These are phyloP conservation scores for Tolypocladium endophyticum DNA, from an alignment of 2,329 filamentous ascomycete genomes.

Conservation along the genomic window DNA sequence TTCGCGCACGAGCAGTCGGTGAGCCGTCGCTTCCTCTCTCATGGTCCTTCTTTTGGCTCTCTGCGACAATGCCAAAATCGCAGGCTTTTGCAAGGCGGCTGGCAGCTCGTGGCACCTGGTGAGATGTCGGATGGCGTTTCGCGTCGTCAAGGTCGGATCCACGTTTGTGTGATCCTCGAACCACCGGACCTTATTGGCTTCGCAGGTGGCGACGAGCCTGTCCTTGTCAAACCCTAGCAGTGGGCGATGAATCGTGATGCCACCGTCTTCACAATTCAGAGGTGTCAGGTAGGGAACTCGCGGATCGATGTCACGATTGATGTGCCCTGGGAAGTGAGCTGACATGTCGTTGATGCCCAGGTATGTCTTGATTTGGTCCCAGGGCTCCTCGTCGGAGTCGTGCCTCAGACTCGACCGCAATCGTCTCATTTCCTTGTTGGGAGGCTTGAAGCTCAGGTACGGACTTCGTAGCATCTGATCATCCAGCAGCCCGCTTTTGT, in stretches of 20 bases:
- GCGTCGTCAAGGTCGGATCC: conserved; percentile 62
- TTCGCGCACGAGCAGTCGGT: conserved; percentile 39
- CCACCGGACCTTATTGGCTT: conserved; percentile 58
- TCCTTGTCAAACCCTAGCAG: conserved; percentile 62
- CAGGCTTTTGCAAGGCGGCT: conserved; percentile 52
- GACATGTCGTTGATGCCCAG: conserved; percentile 11
- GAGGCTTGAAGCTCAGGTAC: conserved; percentile 26
- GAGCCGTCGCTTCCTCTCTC: conserved; percentile 39
- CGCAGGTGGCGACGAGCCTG: conserved; percentile 64
- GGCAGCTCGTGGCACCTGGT: conserved; percentile 52
- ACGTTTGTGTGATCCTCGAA: conserved; percentile 79
- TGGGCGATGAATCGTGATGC: conserved; percentile 58
- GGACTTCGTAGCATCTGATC: conserved; percentile 28
- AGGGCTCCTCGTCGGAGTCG: conserved; percentile 13
- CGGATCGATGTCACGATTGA: conserved; percentile 7
- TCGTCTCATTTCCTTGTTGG: conserved; percentile 15
- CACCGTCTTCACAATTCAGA: conserved; percentile 47
- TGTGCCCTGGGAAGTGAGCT: conserved; percentile 16
- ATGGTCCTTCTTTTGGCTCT: conserved; percentile 34
- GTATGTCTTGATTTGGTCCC: conserved; percentile 6
- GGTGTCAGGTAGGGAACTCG: conserved; percentile 22
- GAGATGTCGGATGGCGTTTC: conserved; percentile 72
- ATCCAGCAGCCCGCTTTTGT: conserved; percentile 51
- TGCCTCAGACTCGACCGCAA: conserved; percentile 18
- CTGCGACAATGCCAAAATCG: conserved; percentile 51